A percentile compares a stretch with the other conserved stretches of the same genome.
These are phyloP conservation scores for Spinacia oleracea DNA, from an alignment of 179 eudicot genomes.

Conservation along the genomic window DNA sequence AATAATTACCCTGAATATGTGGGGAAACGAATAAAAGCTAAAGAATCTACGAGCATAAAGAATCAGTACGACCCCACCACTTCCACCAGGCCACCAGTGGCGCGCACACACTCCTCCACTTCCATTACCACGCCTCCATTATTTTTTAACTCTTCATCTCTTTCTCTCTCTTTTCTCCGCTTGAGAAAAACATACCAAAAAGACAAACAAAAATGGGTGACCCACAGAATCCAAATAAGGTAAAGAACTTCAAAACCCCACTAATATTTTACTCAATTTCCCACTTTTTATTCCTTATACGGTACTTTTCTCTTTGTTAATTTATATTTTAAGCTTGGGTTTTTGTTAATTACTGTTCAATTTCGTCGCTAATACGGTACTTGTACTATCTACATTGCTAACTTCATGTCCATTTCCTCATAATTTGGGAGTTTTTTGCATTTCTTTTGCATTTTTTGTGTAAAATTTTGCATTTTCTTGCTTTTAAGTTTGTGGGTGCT, in stretches of 20 bases:
- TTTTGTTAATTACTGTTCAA: neutral
- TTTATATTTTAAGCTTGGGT: neutral
- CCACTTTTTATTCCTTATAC: no score
- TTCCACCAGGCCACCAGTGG: no score
- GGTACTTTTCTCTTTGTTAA: neutral
- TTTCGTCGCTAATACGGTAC: neutral
- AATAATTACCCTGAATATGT: no score
- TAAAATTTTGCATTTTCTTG: neutral
- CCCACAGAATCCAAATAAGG: neutral
- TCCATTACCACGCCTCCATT: no score
- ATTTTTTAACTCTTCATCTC: no score
- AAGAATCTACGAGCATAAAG: no score
- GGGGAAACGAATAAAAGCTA: no score
- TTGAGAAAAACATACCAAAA: no score
- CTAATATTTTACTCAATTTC: neutral
- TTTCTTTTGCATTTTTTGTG: neutral
- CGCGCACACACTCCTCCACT: no score
- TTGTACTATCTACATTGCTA: neutral
- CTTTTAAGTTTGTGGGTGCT: neutral
- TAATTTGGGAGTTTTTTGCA: neutral
- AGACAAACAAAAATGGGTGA: neutral
- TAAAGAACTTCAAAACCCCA: neutral
- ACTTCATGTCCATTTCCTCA: neutral
- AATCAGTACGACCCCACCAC: no score
- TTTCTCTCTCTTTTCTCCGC: no score